Conservation (phyloP, 73 alveolate species). For the Tetrahymena thermophila region DNA sequence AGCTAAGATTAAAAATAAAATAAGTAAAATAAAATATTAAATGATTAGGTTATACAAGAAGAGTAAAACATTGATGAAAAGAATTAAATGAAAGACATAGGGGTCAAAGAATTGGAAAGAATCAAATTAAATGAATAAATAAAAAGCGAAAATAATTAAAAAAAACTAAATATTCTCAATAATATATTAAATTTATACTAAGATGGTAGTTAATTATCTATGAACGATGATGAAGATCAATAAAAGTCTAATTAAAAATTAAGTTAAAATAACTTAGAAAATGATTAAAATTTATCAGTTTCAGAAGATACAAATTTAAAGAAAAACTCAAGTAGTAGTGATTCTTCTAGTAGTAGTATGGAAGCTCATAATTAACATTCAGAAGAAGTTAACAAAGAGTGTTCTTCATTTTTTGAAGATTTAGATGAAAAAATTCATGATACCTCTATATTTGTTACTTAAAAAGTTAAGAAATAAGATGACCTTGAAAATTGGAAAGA, state of each 20-base stretch:
- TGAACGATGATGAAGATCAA: neutral
- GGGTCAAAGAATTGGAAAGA: neutral
- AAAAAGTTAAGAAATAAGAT: neutral
- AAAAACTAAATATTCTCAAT: no score
- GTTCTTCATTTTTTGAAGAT: neutral
- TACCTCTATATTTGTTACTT: neutral
- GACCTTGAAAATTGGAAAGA: neutral
- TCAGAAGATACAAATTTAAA: neutral
- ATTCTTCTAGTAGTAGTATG: neutral
- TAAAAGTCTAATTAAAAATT: no score
- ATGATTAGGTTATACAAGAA: neutral
- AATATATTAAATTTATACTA: no score
- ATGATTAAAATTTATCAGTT: neutral
- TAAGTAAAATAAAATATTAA: neutral
- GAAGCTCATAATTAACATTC: neutral
- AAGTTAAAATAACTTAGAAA: neutral
- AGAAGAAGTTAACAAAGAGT: neutral
- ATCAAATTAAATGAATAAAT: no score
- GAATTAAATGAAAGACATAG: neutral
- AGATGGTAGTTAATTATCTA: neutral
- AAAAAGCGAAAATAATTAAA: neutral
- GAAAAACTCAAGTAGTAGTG: neutral
- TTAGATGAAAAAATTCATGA: neutral
- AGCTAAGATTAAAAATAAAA: neutral
- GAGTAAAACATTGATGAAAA: neutral